Base-by-base conservation (phyloP, 176 grass and related monocot species). In the Eremochloa ophiuroides region DNA sequence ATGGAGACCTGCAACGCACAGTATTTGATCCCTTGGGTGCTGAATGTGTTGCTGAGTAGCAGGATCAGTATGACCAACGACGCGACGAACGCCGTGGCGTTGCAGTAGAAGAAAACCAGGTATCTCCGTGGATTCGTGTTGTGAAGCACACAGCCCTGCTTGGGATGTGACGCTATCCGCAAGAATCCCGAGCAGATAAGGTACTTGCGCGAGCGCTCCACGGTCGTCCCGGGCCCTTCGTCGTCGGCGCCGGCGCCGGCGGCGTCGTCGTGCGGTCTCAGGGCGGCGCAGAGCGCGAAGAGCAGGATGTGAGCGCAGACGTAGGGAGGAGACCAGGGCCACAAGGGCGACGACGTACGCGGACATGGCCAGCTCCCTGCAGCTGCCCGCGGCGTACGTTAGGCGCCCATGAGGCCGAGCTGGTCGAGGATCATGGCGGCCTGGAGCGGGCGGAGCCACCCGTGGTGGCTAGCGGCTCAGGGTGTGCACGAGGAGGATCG, bases 381-480 rank as follows among this genome's bases (percentile, higher is more conserved):
- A 75, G 81, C 81, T 88, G 13, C 81, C 81, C 13, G 76, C 81
- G 25, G 75, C 87, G 30, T n/a, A n/a, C n/a, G n/a, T n/a, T 88
- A 88, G 18, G 87, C 87, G 1, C 81, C 81, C 69, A 88, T 88
- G 50, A 88, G 87, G 4, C 76, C 62, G 38, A 88, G 48, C 76
- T 80, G 76, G 75, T 80, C 30, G 12, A 88, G 69, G 14, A 84
- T 68, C 87, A 88, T 88, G 48, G 81, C 69, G 18, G 81, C 76
- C 69, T 88, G 87, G 61, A 88, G 87, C 23, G 81, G 60, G 3
- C 87, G 76, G 38, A 88, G 87, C 87, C 87, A 88, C 48, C 81
- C 66, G 0, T 69, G 75, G 17, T 50, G 69, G n/a, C n/a, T n/a
- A n/a, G 40, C 77, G 61, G 62, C 31, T 27, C 4, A 84, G 69